phyloP scores from a whole-genome alignment of 179 eudicot genomes.

The Spergularia azorica region DNA sequence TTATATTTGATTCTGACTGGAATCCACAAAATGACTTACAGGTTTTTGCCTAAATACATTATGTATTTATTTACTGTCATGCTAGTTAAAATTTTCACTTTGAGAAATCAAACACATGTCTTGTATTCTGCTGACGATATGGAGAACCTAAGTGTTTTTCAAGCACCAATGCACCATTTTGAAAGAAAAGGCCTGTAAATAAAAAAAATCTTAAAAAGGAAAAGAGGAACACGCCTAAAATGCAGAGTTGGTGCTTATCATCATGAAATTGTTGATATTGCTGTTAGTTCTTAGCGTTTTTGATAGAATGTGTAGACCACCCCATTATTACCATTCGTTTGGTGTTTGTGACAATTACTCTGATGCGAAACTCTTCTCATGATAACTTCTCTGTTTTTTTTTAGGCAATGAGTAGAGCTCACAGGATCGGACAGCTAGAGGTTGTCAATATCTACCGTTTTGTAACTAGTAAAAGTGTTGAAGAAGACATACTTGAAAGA shows the following conservation, averaged over 20 bases:
- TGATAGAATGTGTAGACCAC: background rate
- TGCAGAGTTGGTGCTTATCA: background rate
- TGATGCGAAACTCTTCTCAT: background rate
- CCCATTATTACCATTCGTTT: background rate
- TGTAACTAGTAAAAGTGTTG: slow-evolving; percentile 98
- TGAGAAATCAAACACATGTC: background rate
- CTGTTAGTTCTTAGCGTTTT: background rate
- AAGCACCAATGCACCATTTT: background rate
- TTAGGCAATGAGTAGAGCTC: slow-evolving; percentile 99
- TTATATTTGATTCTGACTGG: slow-evolving; percentile 99
- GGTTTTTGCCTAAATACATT: slow-evolving; percentile 41
- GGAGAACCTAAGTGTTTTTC: background rate
- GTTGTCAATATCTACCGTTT: slow-evolving; percentile 97
- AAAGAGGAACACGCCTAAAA: background rate
- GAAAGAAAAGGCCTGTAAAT: background rate
- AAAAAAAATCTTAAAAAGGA: background rate
- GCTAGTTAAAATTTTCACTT: background rate
- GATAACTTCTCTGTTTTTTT: background rate
- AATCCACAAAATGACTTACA: slow-evolving; percentile 98
- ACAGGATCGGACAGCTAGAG: slow-evolving; percentile 99
- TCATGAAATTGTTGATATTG: no score
- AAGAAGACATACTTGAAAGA: slow-evolving; percentile 98
- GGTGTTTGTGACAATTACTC: background rate
- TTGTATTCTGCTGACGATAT: background rate
- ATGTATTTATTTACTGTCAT: background rate